These are phyloP conservation scores for Microsporum canis DNA, from an alignment of 2,329 filamentous ascomycete species.

Conservation along the genomic window DNA sequence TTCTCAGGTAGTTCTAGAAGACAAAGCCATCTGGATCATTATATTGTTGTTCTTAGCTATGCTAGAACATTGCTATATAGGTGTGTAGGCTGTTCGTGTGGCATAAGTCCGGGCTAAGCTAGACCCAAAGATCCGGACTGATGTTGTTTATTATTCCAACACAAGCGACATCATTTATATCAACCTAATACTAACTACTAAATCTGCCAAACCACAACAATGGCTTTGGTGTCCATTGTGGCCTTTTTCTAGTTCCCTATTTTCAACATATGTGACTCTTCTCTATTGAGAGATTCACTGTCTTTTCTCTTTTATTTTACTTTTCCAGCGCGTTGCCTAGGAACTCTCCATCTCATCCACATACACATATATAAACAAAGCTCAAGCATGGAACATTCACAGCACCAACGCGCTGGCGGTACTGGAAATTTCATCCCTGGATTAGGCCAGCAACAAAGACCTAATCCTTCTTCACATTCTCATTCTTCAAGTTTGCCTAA, in stretches of 20 bases:
- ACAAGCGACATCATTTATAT: background rate
- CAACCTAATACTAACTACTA: background rate
- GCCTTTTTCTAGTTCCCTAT: background rate
- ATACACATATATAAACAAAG: background rate
- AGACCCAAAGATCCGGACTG: background rate
- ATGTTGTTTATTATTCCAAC: background rate
- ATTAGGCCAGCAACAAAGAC: background rate
- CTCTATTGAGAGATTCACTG: background rate
- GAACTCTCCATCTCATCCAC: background rate
- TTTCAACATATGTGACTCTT: background rate
- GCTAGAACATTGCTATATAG: background rate
- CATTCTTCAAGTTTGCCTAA: conserved; percentile 6
- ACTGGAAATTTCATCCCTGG: background rate
- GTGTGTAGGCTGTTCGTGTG: background rate
- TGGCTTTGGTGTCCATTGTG: background rate
- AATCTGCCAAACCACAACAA: background rate
- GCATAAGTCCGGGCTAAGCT: background rate
- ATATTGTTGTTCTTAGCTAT: background rate
- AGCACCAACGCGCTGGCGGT: background rate
- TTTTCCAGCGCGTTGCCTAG: background rate
- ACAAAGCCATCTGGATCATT: background rate
- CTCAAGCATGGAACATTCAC: conserved; percentile 2
- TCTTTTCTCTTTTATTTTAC: background rate
- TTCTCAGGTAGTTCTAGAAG: background rate
- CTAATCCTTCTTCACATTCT: conserved; percentile 1